phyloP scores from a whole-genome alignment of 1,139 yeast species.

The Suhomyces bokatorum region DNA sequence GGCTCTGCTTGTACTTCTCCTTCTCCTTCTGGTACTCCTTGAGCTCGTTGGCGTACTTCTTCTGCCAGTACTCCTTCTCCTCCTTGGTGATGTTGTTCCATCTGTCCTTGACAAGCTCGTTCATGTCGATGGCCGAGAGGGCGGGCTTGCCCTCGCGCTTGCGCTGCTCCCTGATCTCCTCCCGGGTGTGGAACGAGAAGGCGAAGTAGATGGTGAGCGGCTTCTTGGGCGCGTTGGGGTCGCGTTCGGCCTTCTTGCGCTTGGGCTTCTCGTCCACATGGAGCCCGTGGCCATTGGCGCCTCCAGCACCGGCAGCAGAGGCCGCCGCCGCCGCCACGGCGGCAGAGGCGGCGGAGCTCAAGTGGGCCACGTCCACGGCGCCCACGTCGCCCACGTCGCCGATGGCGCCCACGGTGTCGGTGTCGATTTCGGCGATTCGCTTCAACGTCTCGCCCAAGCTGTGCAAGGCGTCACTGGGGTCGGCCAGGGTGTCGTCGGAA shows the following conservation, averaged over 20 bases:
- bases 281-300: conserved; percentile 12
- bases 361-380: conserved; percentile 16
- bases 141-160: conserved; percentile 58
- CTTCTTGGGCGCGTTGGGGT: conserved; percentile 65
- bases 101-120: conserved; percentile 71
- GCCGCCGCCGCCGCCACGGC: conserved; percentile 12
- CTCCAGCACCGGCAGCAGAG: conserved; percentile 15
- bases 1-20: conserved; percentile 59
- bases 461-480: conserved; percentile 30
- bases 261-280: conserved; percentile 32
- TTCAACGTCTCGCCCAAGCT: conserved; percentile 28
- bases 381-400: conserved; percentile 17
- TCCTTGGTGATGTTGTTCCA: conserved; percentile 71
- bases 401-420: conserved; percentile 18
- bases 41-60: conserved; percentile 66
- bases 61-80: conserved; percentile 77
- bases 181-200: conserved; percentile 66
- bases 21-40: conserved; percentile 62
- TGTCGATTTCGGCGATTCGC: conserved; percentile 16
- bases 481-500: conserved; percentile 31
- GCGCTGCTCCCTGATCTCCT: conserved; percentile 64
- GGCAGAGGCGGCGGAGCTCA: conserved; percentile 17
- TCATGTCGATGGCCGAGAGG: conserved; percentile 71
- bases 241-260: conserved; percentile 51
- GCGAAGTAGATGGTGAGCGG: conserved; percentile 82